Base-by-base conservation (phyloP, 2,329 filamentous ascomycete genomes). In the Fusarium tanahbumbuense region DNA sequence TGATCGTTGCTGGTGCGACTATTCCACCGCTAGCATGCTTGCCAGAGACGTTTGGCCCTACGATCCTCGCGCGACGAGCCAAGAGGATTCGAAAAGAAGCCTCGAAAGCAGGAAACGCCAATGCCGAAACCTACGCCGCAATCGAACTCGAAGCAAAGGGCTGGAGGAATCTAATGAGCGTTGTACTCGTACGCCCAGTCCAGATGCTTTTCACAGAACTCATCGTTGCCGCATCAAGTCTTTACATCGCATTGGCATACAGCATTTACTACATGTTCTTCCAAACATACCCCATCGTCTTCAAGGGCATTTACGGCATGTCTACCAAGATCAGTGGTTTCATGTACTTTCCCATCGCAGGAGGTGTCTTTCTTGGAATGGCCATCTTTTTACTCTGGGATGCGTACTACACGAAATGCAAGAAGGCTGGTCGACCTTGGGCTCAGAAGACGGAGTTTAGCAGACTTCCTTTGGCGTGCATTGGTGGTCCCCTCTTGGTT, bases 1-100 rank as follows among this genome's bases (percentile, higher is more conserved):
- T 75, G 12, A 73, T 70, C 1, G 47, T 77, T 11, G 76, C 73
- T 0, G 82, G 77, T 1, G 68, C 73, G 6, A 64, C 62, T 0
- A 83, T 81, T 1, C 44, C 67, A 1, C 69, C 69, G 0, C 34
- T 72, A 3, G 47, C 60, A 3, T 40, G 68, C 3, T 77, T 74
- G 4, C 72, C 72, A 3, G 72, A 74, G 41, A 74, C 72, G 0
- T 74, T 65, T 10, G 68, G 42, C 0, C 72, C 72, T 9, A 44
- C 65, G 1, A 56, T 74, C 5, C 56, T 55, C 12, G 68, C 46
- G 2, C 40, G 42, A 8, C 52, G 60, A 9, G 54, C 65, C 4
- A 54, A 56, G 4, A 27, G 28, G 3, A 44, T 55, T 3, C 44
- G 63, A 5, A n/a, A 45, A 4, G 6, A n/a, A 0, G 25, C 22